Evolutionary conservation across 2,329 filamentous ascomycete species (phyloP), one percentile per base, ranked within the genome.

Genomic region (Botryotinia calthae): DNA sequence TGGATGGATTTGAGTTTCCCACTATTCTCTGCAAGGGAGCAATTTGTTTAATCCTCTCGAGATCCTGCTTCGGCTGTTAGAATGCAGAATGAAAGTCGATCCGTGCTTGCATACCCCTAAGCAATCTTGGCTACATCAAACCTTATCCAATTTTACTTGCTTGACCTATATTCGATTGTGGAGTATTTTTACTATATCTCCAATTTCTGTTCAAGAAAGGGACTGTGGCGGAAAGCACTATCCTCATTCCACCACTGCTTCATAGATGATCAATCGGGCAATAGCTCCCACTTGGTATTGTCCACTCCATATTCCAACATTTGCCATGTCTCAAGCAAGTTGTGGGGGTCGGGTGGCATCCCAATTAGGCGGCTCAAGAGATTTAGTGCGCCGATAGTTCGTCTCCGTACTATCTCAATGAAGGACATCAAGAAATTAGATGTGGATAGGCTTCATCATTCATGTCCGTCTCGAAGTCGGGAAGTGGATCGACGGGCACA

Each of bases 391-490:
- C 46, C 51, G 51, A 56, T 31, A 37, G 44, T 37, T 51, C 28
- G 64, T 67, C 46, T 67, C 31, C 10, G 44, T 40, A 31, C 25
- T 31, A 67, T 66, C 28, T 20, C 6, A 48, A 51, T 51, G 44
- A 51, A 66, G 44, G n/a, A 10, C 12, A 51, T 28, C 12, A 31
- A 37, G 46, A 67, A 37, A 67, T 67, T 37, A 51, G 12, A 14
- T 67, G 64, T 67, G 64, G 64, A 67, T 51, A 51, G 20, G 22
- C 44, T 48, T 46, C 31, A 54, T 54, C 14, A 56, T 56, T 56
- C n/a, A 28, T 56, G n/a, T 56, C n/a, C 51, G 51, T 56, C 51
- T 56, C n/a, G n/a, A 56, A 28, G 46, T 54, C 48, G 64, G 44
- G 46, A 54, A 22, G 64, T 51, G 22, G 64, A 46, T 54, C 28